Conservation (phyloP, 257 asterid genomes). For the Solanum habrochaites region DNA sequence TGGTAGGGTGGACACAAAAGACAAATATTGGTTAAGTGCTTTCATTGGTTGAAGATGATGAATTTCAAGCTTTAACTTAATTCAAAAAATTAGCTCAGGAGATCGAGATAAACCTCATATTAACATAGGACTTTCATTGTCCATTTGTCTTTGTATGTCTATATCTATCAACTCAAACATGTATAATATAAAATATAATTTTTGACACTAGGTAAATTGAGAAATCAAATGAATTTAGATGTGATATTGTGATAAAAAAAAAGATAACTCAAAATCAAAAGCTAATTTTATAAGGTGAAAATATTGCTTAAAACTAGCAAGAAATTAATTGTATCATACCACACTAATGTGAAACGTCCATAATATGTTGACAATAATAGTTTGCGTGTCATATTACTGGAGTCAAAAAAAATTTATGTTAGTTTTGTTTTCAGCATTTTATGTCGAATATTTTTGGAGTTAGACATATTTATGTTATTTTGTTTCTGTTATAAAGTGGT, state of each 20-base stretch:
- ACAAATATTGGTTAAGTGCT: neutral
- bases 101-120: too few relatives aligned
- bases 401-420: too few relatives aligned
- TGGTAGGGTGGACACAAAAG: neutral
- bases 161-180: neutral
- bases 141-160: neutral
- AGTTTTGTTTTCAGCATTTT: too few relatives aligned
- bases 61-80: neutral
- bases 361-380: too few relatives aligned
- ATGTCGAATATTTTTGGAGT: too few relatives aligned
- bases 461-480: too few relatives aligned
- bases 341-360: too few relatives aligned
- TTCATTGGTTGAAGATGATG: neutral
- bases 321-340: too few relatives aligned
- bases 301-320: neutral
- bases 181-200: neutral
- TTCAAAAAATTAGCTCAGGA: neutral
- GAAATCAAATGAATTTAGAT: neutral
- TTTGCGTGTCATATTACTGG: too few relatives aligned
- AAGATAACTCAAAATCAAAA: neutral
- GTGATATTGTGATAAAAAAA: rapidly evolving
- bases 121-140: neutral
- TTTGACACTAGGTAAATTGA: neutral
- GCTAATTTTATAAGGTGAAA: neutral
- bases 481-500: too few relatives aligned